Percentiles rank a stretch among this genome's conserved stretches.
Evolutionary conservation across 305 asterid genomes (phyloP).

Genomic region (Solanum hybrid): DNA sequence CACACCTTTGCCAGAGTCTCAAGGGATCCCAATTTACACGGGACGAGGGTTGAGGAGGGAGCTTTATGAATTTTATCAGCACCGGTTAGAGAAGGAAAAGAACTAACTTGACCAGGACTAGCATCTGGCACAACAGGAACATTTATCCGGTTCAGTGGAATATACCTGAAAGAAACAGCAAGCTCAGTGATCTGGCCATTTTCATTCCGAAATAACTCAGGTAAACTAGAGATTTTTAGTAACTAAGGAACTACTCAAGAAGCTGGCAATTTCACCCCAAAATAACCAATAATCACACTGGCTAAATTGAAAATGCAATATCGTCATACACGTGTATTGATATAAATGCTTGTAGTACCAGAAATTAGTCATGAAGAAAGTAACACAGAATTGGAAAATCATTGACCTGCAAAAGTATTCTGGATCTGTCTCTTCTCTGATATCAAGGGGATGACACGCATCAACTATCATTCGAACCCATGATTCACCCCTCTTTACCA

Average conservation of each 20-base stretch:
- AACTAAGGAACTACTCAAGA: not conserved
- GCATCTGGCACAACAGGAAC: slow-evolving; percentile 25
- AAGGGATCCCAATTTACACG: slow-evolving; percentile 55
- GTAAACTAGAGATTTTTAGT: slow-evolving; percentile 15
- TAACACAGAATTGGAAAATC: not conserved
- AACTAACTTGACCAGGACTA: slow-evolving; percentile 31
- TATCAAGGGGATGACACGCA: slow-evolving; percentile 87
- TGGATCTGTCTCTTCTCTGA: slow-evolving; percentile 77
- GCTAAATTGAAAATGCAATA: not conserved
- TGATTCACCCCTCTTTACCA: slow-evolving; percentile 50
- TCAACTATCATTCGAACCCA: slow-evolving; percentile 80
- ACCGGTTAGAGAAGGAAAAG: slow-evolving; percentile 58
- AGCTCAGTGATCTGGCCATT: not conserved
- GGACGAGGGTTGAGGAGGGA: slow-evolving; percentile 54
- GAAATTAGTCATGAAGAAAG: not conserved
- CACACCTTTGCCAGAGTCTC: slow-evolving; percentile 74
- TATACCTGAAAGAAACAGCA: slow-evolving; percentile 45
- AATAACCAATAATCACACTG: not conserved
- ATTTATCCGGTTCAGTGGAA: slow-evolving; percentile 65
- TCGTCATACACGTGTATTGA: not conserved
- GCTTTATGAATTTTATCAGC: slow-evolving; percentile 50
- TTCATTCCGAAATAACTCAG: not conserved
- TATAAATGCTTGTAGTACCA: not conserved
- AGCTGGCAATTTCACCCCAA: not conserved
- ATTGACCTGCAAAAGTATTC: slow-evolving; percentile 74